Conservation (phyloP, 2,329 filamentous ascomycete genomes). For the Claviceps sp. region DNA sequence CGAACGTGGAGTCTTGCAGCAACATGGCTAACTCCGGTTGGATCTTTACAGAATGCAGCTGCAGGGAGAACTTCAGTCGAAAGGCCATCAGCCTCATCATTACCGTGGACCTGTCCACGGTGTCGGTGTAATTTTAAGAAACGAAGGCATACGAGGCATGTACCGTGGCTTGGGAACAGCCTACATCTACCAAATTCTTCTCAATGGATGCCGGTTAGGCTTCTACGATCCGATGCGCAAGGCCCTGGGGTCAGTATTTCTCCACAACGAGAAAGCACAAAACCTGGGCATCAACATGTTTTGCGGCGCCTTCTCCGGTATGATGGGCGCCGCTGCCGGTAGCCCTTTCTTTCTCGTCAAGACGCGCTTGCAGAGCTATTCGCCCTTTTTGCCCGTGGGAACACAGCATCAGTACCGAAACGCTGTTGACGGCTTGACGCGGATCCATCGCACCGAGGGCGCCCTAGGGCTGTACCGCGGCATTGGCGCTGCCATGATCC, state of each 20-base stretch:
- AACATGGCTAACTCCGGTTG: background rate
- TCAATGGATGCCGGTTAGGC: constrained; percentile 91
- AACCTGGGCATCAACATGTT: constrained; percentile 87
- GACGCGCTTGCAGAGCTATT: constrained; percentile 88
- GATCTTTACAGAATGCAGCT: constrained; percentile 60
- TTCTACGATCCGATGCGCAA: constrained; percentile 94
- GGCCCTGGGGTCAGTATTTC: constrained; percentile 53
- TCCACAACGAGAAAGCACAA: constrained; percentile 62
- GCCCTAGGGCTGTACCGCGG: constrained; percentile 75
- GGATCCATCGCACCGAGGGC: constrained; percentile 70
- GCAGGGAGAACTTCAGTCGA: constrained; percentile 86
- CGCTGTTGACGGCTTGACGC: constrained; percentile 66
- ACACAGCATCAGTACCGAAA: constrained; percentile 93
- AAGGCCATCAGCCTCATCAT: constrained; percentile 70
- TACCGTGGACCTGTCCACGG: constrained; percentile 90
- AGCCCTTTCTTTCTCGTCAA: constrained; percentile 98
- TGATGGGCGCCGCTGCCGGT: constrained; percentile 83
- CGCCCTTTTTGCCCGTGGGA: constrained; percentile 81
- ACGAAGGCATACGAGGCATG: constrained; percentile 76
- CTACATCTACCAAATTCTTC: constrained; percentile 89
- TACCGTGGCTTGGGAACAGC: constrained; percentile 84
- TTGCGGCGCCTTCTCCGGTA: constrained; percentile 74
- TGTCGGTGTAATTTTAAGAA: constrained; percentile 74
- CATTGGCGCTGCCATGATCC: constrained; percentile 84
- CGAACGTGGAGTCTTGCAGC: background rate